Evolutionary conservation across 345 rosid genomes (phyloP).

Genomic region (Rhizophora apiculata): DNA sequence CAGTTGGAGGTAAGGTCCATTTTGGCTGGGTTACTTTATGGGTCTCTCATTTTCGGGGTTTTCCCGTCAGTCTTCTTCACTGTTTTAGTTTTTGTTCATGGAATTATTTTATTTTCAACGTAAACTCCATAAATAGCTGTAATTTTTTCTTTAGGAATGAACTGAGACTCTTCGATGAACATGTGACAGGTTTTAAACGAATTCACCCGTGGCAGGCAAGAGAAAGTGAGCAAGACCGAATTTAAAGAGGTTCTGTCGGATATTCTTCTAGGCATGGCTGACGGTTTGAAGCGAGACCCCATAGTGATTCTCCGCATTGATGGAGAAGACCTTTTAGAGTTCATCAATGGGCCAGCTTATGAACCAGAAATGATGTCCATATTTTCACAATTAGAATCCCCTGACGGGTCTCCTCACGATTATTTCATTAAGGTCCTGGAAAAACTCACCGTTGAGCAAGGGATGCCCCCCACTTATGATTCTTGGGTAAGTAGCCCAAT

Average conservation of each 20-base stretch:
- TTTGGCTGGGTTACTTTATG: no score
- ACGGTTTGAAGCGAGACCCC: constrained; percentile 93
- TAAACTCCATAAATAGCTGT: no score
- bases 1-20: no score
- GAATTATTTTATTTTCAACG: no score
- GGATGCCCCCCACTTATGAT: constrained; percentile 85
- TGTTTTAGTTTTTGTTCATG: no score
- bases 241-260: constrained; percentile 90
- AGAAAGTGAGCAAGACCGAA: constrained; percentile 71
- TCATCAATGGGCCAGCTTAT: constrained; percentile 57
- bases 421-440: constrained; percentile 53
- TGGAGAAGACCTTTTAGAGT: constrained; percentile 89
- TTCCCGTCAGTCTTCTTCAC: no score
- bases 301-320: constrained; percentile 90
- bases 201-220: constrained; percentile 82
- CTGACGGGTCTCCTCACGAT: constrained; percentile 45
- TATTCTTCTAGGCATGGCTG: constrained; percentile 90
- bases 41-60: no score
- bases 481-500: constrained; percentile 55
- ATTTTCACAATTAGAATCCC: constrained; percentile 44
- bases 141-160: neutral
- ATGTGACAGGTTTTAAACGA: constrained; percentile 64
- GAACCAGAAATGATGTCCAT: constrained; percentile 63
- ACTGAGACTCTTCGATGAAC: neutral
- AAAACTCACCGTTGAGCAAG: constrained; percentile 80